These are phyloP conservation scores for Plenodomus lindquistii DNA, from an alignment of 2,329 filamentous ascomycete genomes.

Conservation along the genomic window DNA sequence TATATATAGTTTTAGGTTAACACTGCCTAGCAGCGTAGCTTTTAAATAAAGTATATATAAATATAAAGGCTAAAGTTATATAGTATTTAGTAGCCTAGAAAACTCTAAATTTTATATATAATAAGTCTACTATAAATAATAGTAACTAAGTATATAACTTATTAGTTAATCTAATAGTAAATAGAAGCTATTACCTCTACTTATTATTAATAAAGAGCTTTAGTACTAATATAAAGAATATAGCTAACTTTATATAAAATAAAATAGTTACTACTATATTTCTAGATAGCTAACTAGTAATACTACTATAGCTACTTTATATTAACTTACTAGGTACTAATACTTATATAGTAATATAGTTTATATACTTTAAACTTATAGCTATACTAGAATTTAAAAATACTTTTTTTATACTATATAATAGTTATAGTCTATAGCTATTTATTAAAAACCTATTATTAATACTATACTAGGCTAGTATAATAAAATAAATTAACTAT, in stretches of 20 bases:
- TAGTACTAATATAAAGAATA: neutral
- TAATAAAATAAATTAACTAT: neutral
- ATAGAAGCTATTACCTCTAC: neutral
- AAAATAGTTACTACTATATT: too few relatives aligned
- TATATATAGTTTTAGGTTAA: neutral
- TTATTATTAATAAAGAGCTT: neutral
- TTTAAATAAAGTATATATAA: neutral
- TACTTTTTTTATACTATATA: neutral
- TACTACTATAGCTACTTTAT: neutral
- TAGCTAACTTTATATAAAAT: neutral
- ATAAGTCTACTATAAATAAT: neutral
- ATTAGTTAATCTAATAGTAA: neutral
- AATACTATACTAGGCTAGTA: neutral
- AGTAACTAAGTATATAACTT: neutral
- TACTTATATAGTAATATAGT: neutral
- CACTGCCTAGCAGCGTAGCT: neutral
- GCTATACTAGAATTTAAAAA: neutral
- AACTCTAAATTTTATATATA: neutral
- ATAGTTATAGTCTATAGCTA: neutral
- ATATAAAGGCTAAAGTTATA: neutral
- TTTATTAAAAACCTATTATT: neutral
- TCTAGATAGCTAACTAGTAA: neutral
- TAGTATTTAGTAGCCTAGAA: neutral
- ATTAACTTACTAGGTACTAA: neutral
- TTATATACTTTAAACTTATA: neutral